These are phyloP conservation scores for Nephromyces sp. DNA, from an alignment of 169 alveolate genomes.

Conservation along the genomic window DNA sequence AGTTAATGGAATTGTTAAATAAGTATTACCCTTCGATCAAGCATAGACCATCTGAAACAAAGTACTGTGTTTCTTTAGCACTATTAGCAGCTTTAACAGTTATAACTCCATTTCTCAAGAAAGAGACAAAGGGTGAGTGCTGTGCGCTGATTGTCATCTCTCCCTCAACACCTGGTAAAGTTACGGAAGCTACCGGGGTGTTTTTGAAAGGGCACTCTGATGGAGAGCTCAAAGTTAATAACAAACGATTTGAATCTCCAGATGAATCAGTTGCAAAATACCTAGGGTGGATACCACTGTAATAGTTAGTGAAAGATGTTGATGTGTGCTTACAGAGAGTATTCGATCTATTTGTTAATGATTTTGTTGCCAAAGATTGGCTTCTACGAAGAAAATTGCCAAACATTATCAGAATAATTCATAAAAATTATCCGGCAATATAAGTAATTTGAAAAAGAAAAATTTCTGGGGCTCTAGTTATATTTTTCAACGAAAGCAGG, in stretches of 20 bases:
- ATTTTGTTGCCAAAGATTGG: too few relatives aligned
- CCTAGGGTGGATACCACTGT: too few relatives aligned
- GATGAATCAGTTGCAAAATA: background rate
- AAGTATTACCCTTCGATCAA: constrained; percentile 18
- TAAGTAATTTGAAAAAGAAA: too few relatives aligned
- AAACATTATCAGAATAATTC: too few relatives aligned
- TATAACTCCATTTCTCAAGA: constrained; percentile 29
- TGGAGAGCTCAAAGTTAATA: constrained; percentile 42
- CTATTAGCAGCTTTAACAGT: constrained; percentile 23
- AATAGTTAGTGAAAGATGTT: too few relatives aligned
- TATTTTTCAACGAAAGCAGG: too few relatives aligned
- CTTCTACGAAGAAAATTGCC: too few relatives aligned
- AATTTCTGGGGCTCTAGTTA: too few relatives aligned
- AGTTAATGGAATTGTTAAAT: background rate
- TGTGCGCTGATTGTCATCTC: constrained; percentile 36
- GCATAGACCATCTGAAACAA: constrained; percentile 31
- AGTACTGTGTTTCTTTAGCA: background rate
- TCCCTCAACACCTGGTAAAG: constrained; percentile 44
- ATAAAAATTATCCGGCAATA: too few relatives aligned
- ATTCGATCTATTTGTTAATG: too few relatives aligned
- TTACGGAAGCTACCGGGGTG: constrained; percentile 36
- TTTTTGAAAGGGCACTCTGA: constrained; percentile 29
- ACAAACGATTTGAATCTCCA: constrained; percentile 33
- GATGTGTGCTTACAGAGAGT: too few relatives aligned
- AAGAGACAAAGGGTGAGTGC: constrained; percentile 38